Evolutionary conservation across 106 monocot species (phyloP).

Genomic region (Dendrobium nobile): DNA sequence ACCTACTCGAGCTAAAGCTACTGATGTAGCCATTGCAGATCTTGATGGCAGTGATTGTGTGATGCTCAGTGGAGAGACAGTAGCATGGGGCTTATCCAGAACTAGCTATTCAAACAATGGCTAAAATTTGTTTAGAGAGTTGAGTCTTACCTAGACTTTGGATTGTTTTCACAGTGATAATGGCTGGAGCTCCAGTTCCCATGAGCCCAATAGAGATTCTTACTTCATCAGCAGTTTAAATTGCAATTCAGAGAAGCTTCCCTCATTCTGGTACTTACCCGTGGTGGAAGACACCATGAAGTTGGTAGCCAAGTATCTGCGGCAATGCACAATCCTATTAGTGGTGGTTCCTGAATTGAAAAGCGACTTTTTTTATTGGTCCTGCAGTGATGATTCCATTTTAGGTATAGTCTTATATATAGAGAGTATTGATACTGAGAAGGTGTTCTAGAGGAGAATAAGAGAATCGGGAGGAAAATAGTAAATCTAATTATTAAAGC

Average conservation of each 20-base stretch:
- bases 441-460: no score
- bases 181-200: conserved; percentile 39
- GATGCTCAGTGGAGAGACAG: conserved; percentile 14
- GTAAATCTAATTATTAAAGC: no score
- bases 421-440: conserved; percentile 69
- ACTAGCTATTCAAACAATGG: conserved; percentile 68
- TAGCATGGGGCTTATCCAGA: conserved; percentile 75
- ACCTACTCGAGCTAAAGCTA: conserved; percentile 56
- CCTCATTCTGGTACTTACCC: conserved; percentile 66
- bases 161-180: conserved; percentile 44
- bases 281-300: conserved; percentile 62
- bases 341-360: conserved; percentile 61
- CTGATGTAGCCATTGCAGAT: conserved; percentile 53
- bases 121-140: conserved; percentile 62
- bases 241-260: conserved; percentile 45
- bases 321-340: conserved; percentile 51
- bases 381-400: conserved; percentile 49
- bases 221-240: conserved; percentile 65
- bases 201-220: conserved; percentile 69
- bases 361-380: conserved; percentile 58
- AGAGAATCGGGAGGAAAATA: no score
- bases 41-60: conserved; percentile 66
- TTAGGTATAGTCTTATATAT: conserved; percentile 56
- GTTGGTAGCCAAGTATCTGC: conserved; percentile 74
- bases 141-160: conserved; percentile 44